Conservation (phyloP, 2,329 filamentous ascomycete species). For the Aspergillus sp. region DNA sequence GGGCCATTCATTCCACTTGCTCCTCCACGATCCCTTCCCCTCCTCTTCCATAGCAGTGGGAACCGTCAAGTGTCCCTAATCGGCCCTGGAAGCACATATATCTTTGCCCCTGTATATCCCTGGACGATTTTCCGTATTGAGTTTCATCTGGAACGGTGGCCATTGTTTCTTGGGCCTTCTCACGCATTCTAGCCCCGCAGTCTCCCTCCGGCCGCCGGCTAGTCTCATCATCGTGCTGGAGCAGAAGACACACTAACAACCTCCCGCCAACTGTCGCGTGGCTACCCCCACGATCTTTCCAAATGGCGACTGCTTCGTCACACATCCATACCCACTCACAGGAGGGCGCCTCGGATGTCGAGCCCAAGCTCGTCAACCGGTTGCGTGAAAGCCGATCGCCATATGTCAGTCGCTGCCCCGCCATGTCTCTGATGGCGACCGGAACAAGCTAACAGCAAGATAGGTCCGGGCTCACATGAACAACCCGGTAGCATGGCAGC, state of each 20-base stretch:
- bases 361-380: constrained; percentile 52
- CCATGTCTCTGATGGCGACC: not conserved
- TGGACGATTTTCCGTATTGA: not conserved
- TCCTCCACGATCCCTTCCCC: constrained; percentile 14
- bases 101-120: not conserved
- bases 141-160: not conserved
- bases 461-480: constrained; percentile 70
- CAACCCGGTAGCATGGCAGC: constrained; percentile 89
- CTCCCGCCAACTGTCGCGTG: constrained; percentile 7
- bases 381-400: constrained; percentile 63
- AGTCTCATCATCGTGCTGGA: constrained; percentile 16
- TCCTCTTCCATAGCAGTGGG: constrained; percentile 6
- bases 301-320: constrained; percentile 25
- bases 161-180: not conserved
- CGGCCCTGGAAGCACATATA: not conserved
- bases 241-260: constrained; percentile 12
- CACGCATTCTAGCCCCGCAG: not conserved
- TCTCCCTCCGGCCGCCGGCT: constrained; percentile 10
- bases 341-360: constrained; percentile 21
- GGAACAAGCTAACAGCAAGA: constrained; percentile 12
- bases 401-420: constrained; percentile 53
- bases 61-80: not conserved
- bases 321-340: constrained; percentile 28
- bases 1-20: constrained; percentile 12
- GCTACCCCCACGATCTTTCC: constrained; percentile 8